These are phyloP conservation scores for Monosporascus sp. DNA, from an alignment of 2,329 filamentous ascomycete genomes.

Conservation along the genomic window DNA sequence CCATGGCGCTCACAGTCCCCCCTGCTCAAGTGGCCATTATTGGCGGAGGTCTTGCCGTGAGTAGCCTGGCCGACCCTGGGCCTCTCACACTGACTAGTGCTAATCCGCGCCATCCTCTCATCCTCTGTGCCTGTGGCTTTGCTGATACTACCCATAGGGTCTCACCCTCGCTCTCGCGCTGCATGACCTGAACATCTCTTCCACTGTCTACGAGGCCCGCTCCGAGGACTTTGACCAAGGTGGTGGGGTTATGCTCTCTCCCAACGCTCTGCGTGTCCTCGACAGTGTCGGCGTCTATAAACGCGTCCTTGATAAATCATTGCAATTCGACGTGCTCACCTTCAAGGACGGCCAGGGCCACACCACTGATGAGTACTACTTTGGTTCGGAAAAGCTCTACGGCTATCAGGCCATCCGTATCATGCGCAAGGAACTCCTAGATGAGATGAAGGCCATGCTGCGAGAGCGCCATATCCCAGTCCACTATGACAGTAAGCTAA, in stretches of 20 bases:
- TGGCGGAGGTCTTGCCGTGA: slow-evolving; percentile 9
- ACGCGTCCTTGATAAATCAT: slow-evolving; percentile 39
- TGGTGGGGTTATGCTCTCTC: slow-evolving; percentile 55
- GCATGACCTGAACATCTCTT: slow-evolving; percentile 43
- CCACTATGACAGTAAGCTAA: slow-evolving; percentile 44
- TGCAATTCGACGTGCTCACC: slow-evolving; percentile 46
- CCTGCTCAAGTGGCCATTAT: slow-evolving; percentile 8
- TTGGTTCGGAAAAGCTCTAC: slow-evolving; percentile 42
- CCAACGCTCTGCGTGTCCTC: slow-evolving; percentile 52
- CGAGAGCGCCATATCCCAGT: slow-evolving; percentile 36
- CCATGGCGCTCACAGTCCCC: slow-evolving; percentile 5
- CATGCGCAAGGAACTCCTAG: slow-evolving; percentile 47
- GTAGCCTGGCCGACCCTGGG: neutral
- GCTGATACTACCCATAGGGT: slow-evolving; percentile 26
- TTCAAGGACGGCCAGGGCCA: slow-evolving; percentile 35
- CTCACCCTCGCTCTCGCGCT: slow-evolving; percentile 52
- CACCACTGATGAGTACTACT: slow-evolving; percentile 38
- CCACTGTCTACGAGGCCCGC: slow-evolving; percentile 48
- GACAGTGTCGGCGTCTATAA: slow-evolving; percentile 45
- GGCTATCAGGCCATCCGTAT: slow-evolving; percentile 51
- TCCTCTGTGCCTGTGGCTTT: neutral
- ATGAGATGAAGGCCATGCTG: slow-evolving; percentile 39
- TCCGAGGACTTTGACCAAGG: slow-evolving; percentile 40
- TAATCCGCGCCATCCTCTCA: no score
- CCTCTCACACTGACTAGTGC: neutral